A percentile compares a stretch with the other conserved stretches of the same genome.
Evolutionary conservation across 805 yeast species (phyloP).

Genomic region (Ogataea dorogensis): DNA sequence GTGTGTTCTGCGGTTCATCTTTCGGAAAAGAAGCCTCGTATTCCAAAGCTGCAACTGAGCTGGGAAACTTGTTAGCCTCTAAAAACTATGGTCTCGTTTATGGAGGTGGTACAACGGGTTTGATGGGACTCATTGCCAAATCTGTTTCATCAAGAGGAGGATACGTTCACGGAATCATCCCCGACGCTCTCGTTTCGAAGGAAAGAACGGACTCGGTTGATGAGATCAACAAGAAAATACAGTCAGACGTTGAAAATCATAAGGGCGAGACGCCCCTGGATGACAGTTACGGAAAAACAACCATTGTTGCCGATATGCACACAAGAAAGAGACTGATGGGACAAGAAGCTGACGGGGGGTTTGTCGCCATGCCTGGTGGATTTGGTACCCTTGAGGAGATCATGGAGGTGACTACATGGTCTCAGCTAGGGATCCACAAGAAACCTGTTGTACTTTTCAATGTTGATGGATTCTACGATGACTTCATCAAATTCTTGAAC

Average conservation of each 20-base stretch:
- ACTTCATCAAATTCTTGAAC: conserved; percentile 57
- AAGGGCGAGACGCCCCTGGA: conserved; percentile 60
- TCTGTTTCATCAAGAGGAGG: conserved; percentile 57
- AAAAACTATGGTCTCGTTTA: conserved; percentile 75
- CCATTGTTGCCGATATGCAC: conserved; percentile 86
- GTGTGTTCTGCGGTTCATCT: conserved; percentile 83
- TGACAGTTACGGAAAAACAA: conserved; percentile 67
- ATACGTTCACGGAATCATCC: conserved; percentile 78
- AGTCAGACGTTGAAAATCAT: conserved; percentile 57
- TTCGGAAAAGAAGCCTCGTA: conserved; percentile 54
- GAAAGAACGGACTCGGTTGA: conserved; percentile 53
- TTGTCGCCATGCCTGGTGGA: conserved; percentile 90
- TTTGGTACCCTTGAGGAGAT: conserved; percentile 88
- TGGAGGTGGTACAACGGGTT: conserved; percentile 86
- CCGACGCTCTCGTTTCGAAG: conserved; percentile 67
- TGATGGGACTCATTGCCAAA: conserved; percentile 73
- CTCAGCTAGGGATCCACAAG: conserved; percentile 80
- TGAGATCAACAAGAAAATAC: conserved; percentile 46
- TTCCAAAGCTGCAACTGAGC: conserved; percentile 49
- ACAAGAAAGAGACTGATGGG: conserved; percentile 87
- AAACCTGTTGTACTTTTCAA: conserved; percentile 80
- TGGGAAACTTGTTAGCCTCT: conserved; percentile 57
- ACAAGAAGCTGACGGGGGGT: conserved; percentile 72
- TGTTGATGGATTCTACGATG: conserved; percentile 77
- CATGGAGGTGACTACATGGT: conserved; percentile 90